Evolutionary conservation across 2,329 filamentous ascomycete species (phyloP).

Genomic region (Fusarium compactum): DNA sequence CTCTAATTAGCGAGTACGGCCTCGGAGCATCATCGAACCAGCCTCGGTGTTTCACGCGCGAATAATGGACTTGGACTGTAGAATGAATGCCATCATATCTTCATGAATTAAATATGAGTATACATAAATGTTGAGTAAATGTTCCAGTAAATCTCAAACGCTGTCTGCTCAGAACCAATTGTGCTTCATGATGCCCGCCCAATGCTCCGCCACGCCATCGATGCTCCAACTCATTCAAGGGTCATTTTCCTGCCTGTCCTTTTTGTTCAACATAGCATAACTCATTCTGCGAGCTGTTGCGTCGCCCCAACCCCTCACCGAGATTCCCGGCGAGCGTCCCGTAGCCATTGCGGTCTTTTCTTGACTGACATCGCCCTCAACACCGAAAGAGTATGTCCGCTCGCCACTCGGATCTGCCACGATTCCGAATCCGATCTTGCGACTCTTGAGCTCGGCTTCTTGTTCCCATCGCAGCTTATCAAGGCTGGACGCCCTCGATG

Average conservation of each 20-base stretch:
- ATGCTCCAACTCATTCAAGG: background rate
- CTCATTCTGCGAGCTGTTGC: slow-evolving; percentile 39
- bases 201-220: slow-evolving; percentile 16
- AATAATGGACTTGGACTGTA: background rate
- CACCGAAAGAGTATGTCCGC: slow-evolving; percentile 41
- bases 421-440: slow-evolving; percentile 43
- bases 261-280: slow-evolving; percentile 37
- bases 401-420: slow-evolving; percentile 40
- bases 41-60: background rate
- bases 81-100: slow-evolving; percentile 3
- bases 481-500: slow-evolving; percentile 41
- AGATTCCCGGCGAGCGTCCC: slow-evolving; percentile 38
- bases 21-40: background rate
- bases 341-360: slow-evolving; percentile 36
- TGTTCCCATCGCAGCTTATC: slow-evolving; percentile 43
- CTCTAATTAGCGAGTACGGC: slow-evolving; percentile 22
- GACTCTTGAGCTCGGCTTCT: slow-evolving; percentile 30
- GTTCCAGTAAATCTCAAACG: slow-evolving; percentile 16
- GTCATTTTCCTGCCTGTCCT: slow-evolving; percentile 17
- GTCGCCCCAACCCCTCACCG: slow-evolving; percentile 41
- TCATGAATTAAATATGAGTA: slow-evolving; percentile 27
- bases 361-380: slow-evolving; percentile 46
- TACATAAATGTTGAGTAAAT: background rate
- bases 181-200: background rate
- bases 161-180: slow-evolving; percentile 22